Evolutionary conservation across 140 eudicot genomes (phyloP).

Genomic region (Flaveria floridana): DNA sequence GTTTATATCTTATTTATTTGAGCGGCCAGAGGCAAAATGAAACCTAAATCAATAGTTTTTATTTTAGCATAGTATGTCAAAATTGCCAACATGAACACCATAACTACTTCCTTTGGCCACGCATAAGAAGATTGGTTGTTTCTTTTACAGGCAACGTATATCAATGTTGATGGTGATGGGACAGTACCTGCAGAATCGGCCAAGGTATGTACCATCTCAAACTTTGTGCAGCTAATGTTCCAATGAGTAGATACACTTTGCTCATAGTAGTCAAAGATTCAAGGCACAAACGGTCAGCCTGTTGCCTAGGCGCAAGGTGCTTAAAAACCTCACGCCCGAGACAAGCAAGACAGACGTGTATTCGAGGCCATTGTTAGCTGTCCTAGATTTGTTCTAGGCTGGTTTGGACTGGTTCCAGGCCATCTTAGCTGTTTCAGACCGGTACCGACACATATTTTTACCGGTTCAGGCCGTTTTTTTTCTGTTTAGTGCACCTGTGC

Average conservation of each 20-base stretch:
- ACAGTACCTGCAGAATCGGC: slow-evolving; percentile 96
- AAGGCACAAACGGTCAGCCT: no score
- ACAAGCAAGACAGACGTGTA: no score
- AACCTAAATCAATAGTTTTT: not conserved
- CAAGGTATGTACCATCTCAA: slow-evolving; percentile 45
- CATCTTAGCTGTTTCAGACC: no score
- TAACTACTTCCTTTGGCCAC: not conserved
- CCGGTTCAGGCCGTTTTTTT: no score
- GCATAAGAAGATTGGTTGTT: slow-evolving; percentile 4
- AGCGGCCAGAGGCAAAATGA: not conserved
- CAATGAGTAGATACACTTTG: not conserved
- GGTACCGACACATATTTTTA: no score
- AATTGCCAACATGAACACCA: not conserved
- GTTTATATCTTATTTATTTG: not conserved
- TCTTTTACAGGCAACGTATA: slow-evolving; percentile 66
- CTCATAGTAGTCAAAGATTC: no score
- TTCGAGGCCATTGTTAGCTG: no score
- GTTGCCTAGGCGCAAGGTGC: no score
- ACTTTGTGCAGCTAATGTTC: not conserved
- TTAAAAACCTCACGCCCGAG: no score
- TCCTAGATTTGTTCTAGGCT: no score
- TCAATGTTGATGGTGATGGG: slow-evolving; percentile 91
- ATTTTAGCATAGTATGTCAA: not conserved
- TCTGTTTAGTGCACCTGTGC: no score
- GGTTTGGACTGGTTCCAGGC: no score